Evolutionary conservation across 495 filamentous ascomycete genomes (phyloP).

Genomic region (Penicillium taxi): DNA sequence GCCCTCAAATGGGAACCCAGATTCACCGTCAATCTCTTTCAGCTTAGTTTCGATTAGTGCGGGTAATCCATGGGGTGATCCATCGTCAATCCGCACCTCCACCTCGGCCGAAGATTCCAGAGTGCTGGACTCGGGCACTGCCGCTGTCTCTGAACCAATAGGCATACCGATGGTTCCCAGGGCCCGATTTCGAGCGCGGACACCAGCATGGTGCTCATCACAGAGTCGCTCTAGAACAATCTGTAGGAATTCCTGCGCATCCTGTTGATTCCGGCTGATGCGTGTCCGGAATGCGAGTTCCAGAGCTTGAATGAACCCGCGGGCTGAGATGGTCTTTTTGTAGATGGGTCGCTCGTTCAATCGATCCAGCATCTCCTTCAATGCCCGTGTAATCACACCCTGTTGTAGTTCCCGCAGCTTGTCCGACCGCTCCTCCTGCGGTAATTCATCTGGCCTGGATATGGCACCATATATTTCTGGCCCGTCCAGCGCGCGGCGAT

Average conservation of each 20-base stretch:
- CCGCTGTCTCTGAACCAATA: constrained; percentile 8
- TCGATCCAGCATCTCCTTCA: constrained; percentile 88
- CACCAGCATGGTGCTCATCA: constrained; percentile 86
- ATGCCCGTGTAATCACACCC: constrained; percentile 72
- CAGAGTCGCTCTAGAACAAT: constrained; percentile 84
- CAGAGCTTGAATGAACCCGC: constrained; percentile 65
- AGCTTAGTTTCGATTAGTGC: constrained; percentile 39
- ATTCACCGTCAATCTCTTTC: constrained; percentile 46
- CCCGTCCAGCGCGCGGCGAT: constrained; percentile 71
- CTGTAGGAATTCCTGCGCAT: constrained; percentile 97
- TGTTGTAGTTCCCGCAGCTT: constrained; percentile 67
- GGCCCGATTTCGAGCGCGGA: constrained; percentile 51
- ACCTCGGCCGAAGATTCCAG: constrained; percentile 24
- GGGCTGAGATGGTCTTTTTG: constrained; percentile 86
- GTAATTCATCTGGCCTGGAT: constrained; percentile 37
- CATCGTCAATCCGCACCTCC: constrained; percentile 38
- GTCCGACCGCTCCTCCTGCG: constrained; percentile 42
- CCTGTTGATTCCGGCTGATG: constrained; percentile 91
- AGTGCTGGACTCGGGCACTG: constrained; percentile 11
- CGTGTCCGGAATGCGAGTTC: constrained; percentile 81
- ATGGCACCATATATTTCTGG: constrained; percentile 58
- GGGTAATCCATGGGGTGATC: constrained; percentile 30
- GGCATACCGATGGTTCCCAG: constrained; percentile 13
- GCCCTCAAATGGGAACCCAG: constrained; percentile 81
- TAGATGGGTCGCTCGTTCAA: constrained; percentile 92